Percentiles rank a stretch among this genome's conserved stretches.
These are phyloP conservation scores for Kazachstania taianensis DNA, from an alignment of 805 yeast genomes.

Conservation along the genomic window DNA sequence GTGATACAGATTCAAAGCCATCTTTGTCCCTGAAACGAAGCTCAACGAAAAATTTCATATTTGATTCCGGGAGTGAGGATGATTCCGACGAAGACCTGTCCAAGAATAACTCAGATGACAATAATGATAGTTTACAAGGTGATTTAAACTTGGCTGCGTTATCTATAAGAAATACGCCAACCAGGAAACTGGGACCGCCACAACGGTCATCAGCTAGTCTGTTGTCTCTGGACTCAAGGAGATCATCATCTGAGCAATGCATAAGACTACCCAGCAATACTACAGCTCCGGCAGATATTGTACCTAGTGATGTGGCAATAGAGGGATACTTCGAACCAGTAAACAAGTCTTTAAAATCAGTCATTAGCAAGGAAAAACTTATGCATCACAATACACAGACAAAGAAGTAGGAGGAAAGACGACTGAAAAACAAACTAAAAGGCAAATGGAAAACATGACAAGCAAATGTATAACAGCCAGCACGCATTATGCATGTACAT, in stretches of 20 bases:
- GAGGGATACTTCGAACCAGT: conserved; percentile 29
- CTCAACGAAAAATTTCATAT: conserved; percentile 20
- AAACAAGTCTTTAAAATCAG: conserved; percentile 19
- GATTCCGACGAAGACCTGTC: conserved; percentile 10
- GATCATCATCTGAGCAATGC: conserved; percentile 3
- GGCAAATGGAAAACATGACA: too few species aligned
- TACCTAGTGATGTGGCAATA: conserved; percentile 38
- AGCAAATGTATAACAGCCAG: too few species aligned
- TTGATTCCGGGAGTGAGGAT: conserved; percentile 26
- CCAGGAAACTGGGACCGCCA: conserved; percentile 4
- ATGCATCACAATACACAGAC: too few species aligned
- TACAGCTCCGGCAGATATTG: conserved; percentile 17
- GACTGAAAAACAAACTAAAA: too few species aligned
- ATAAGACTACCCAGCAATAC: conserved; percentile 9
- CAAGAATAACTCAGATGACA: conserved; percentile 2
- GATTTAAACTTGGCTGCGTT: conserved; percentile 4
- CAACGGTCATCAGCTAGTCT: conserved; percentile 4
- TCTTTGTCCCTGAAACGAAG: conserved; percentile 5
- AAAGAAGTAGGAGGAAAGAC: too few species aligned
- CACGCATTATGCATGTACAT: too few species aligned
- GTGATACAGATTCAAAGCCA: neutral
- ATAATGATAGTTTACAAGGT: neutral
- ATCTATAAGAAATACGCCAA: conserved; percentile 1
- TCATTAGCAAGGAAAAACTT: conserved; percentile 4
- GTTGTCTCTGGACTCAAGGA: neutral